Evolutionary conservation across 2,329 filamentous ascomycete species (phyloP).

Genomic region (Fusarium compactum): DNA sequence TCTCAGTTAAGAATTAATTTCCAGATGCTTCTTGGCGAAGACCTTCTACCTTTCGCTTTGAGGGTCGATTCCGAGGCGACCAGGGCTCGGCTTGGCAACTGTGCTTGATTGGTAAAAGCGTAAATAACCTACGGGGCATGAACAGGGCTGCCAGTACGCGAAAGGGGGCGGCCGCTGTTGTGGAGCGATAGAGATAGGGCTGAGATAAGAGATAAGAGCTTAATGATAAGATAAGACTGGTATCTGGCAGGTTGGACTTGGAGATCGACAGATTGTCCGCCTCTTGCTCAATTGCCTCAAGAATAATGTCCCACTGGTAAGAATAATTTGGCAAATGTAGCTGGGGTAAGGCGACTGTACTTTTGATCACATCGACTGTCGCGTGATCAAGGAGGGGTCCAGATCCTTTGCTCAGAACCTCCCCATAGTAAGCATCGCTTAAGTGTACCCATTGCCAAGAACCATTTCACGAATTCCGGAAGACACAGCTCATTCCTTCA

Average conservation of each 20-base stretch:
- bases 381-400: background rate
- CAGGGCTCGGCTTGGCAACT: background rate
- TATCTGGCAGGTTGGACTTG: background rate
- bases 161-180: background rate
- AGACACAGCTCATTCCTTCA: background rate
- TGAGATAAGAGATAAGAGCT: conserved; percentile 4
- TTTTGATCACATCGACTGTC: background rate
- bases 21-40: conserved; percentile 21
- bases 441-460: background rate
- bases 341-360: background rate
- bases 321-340: no score
- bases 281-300: background rate
- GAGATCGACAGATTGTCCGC: background rate
- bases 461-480: background rate
- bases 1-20: conserved; percentile 14
- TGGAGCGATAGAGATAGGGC: conserved; percentile 4
- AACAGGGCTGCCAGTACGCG: background rate
- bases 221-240: background rate
- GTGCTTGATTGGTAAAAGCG: conserved; percentile 9
- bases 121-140: background rate
- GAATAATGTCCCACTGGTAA: no score
- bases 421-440: background rate
- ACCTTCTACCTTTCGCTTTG: background rate
- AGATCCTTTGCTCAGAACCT: background rate
- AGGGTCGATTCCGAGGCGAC: background rate